Base-by-base conservation (phyloP, 257 asterid species). In the Vinca minor region DNA sequence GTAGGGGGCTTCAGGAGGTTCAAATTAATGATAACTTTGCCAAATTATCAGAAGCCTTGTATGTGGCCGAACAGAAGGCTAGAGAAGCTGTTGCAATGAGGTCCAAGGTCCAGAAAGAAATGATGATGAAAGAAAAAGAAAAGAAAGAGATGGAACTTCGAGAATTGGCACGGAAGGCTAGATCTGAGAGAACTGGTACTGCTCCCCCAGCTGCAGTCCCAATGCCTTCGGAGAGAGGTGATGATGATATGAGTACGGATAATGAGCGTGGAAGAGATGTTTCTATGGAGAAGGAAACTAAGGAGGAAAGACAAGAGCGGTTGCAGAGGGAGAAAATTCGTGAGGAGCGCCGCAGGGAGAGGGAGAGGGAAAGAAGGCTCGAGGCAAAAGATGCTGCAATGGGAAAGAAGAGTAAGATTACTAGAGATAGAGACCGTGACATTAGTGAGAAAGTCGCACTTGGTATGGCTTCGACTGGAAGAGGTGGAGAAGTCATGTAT, bases 1-100 rank as follows among this genome's bases (percentile, higher is more conserved):
- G 98, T 26, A 87, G 88, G 38, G 95, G 96, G 29, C 95, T 92
- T 62, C 95, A 92, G 77, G 98, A 87, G n/a, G 94, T 89, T 77
- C 91, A 85, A 74, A 87, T 92, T 74, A 89, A 85, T 66, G 96
- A 89, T 68, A 92, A 89, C 74, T 89, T 92, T 65, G 96, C 96
- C 0, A 85, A 87, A 83, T 69, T 92, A 9, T 85, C 86, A 0
- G 90, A 92, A 78, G 82, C 96, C 56, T 65, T 92, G 34, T 85
- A 85, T 61, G 91, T 89, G 62, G 96, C 95, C 0, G 91, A 89
- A 67, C 95, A 87, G 82, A 87, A 87, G 76, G 98, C 98, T 25
- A 84, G 95, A 78, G 97, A 87, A 75, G 97, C 94, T 34, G 96
- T 89, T 69, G 90, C 95, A 3, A 89, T 92, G 76, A 84, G 96